Base-by-base conservation (phyloP, 2,329 filamentous ascomycete species). In the Xylariales sp. region DNA sequence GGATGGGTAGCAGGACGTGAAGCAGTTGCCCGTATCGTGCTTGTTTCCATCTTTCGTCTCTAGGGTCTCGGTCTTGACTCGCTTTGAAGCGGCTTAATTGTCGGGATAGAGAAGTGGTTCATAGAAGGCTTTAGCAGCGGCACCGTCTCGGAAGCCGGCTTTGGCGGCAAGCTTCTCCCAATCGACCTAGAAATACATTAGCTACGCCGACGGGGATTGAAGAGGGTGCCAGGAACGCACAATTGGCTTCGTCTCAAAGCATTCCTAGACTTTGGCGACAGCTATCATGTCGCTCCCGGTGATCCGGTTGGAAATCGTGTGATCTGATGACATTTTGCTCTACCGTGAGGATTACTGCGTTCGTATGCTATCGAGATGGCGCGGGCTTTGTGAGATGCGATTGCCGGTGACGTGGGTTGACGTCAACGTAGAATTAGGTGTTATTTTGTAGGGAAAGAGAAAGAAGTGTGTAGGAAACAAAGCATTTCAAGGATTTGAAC, bases 91-190 rank as follows among this genome's bases (percentile, higher is more conserved):
- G 23, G 30, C n/a, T 48, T 58, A 4, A 48, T 28, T 58, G 46
- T 65, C 16, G 28, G 30, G 28, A 57, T 59, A 23, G 14, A 65
- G 48, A 52, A 65, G 39, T 54, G 48, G 62, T 41, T 53, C n/a
- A 12, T 65, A 55, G 56, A 48, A 8, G 48, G 62, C 32, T 55
- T 45, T 53, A 30, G 62, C 62, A 9, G 48, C 52, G 23, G 55
- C 48, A 48, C 18, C 55, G 49, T 65, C 16, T 48, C 60, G 3
- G 28, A 65, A 65, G 55, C 62, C 39, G 36, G 48, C 39, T 53
- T 48, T 36, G 30, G 46, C 30, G 36, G 55, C 49, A 60, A 65
- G 62, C 54, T 65, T 65, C n/a, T 65, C 30, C 23, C 14, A 65
- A 49, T 60, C 55, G 39, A 65, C 55, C 30, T 54, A 46, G 41